Percentiles rank a stretch among this genome's conserved stretches.
phyloP scores from a whole-genome alignment of 306 rosid species.

The Cicer chorassanicum region DNA sequence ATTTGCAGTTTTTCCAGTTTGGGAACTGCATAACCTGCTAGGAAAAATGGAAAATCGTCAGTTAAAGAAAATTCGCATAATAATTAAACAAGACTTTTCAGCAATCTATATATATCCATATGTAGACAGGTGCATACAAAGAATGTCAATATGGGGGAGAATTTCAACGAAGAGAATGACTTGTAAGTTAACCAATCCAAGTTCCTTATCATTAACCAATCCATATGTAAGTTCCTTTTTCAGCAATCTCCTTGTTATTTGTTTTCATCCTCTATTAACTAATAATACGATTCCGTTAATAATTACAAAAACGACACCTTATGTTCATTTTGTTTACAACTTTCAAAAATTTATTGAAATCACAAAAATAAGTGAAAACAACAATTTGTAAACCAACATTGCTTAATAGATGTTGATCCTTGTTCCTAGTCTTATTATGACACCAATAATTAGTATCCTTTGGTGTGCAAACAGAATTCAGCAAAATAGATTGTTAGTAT shows the following conservation, averaged over 20 bases:
- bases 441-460: neutral
- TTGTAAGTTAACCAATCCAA: conserved; percentile 5
- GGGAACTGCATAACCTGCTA: conserved; percentile 42
- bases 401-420: neutral
- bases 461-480: neutral
- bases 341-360: neutral
- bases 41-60: conserved; percentile 12
- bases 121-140: neutral
- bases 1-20: conserved; percentile 42
- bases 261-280: neutral
- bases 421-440: neutral
- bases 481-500: neutral
- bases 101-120: neutral
- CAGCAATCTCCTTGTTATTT: neutral
- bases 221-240: too few species aligned
- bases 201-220: neutral
- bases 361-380: neutral
- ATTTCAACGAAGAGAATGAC: neutral
- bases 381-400: neutral
- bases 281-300: neutral
- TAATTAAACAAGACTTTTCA: conserved; percentile 14
- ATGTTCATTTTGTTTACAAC: neutral
- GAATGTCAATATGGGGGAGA: neutral
- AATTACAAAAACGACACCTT: neutral
- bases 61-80: conserved; percentile 2